Conservation (phyloP, 2,329 filamentous ascomycete genomes). For the Pseudogymnoascus sp. region DNA sequence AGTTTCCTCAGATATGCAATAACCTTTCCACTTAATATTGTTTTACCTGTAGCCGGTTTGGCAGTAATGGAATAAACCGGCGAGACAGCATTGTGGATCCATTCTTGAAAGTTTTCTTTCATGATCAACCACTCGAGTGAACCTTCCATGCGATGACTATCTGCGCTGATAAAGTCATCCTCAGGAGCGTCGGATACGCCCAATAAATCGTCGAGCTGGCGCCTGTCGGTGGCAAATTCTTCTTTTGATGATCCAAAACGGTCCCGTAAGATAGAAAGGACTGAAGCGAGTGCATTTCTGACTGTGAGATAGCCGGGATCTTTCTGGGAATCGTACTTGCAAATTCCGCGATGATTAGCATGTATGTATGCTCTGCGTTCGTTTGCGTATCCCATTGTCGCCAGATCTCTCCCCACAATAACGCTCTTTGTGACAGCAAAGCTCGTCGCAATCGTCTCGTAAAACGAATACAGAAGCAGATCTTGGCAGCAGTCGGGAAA, state of each 20-base stretch:
- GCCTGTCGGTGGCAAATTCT: neutral
- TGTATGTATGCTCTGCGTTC: neutral
- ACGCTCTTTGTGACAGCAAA: neutral
- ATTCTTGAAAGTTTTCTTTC: neutral
- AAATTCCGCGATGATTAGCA: neutral
- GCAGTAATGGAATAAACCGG: neutral
- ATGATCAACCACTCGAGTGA: neutral
- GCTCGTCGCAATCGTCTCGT: neutral
- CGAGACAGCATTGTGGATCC: neutral
- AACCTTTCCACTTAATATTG: neutral
- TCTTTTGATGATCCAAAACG: neutral
- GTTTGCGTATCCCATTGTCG: neutral
- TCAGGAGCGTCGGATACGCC: neutral
- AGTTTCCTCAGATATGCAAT: neutral
- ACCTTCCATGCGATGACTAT: neutral
- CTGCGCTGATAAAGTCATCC: neutral
- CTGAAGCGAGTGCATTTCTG: neutral
- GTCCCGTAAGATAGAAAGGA: neutral
- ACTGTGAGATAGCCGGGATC: neutral
- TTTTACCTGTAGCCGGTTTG: neutral
- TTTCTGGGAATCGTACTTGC: neutral
- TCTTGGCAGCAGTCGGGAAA: neutral
- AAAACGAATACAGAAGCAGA: neutral
- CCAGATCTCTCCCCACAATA: neutral
- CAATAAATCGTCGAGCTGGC: neutral